These are phyloP conservation scores for Microbotryum lychnidis-dioicae DNA, from an alignment of 1,284 basidiomycete species.

Conservation along the genomic window DNA sequence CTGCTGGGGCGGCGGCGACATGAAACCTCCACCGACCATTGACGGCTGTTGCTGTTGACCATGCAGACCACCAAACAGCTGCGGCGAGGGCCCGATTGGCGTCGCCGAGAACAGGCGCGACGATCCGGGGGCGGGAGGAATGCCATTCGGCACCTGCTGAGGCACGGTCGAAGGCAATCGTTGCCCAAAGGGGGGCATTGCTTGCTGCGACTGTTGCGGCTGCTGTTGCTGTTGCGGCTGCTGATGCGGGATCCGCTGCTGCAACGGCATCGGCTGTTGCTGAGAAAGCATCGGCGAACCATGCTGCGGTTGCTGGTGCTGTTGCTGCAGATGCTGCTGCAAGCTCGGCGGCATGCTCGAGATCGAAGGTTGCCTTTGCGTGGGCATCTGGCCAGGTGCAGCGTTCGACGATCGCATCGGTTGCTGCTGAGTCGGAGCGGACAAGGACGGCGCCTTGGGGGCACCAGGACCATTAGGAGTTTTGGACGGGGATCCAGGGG, in stretches of 20 bases:
- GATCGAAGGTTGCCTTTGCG: constrained; percentile 12
- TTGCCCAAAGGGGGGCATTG: constrained; percentile 19
- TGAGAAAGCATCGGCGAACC: neutral
- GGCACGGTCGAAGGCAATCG: constrained; percentile 5
- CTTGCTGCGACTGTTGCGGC: constrained; percentile 10
- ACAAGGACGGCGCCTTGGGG: constrained; percentile 21
- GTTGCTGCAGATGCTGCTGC: neutral
- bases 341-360: constrained; percentile 1
- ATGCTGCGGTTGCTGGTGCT: neutral
- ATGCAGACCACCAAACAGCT: constrained; percentile 6
- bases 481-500: constrained; percentile 15
- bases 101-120: constrained; percentile 29
- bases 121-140: neutral
- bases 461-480: constrained; percentile 29
- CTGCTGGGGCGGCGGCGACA: constrained; percentile 12
- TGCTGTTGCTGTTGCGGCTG: constrained; percentile 7
- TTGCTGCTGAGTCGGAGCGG: neutral
- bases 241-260: constrained; percentile 8
- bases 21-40: constrained; percentile 4
- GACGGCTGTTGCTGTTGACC: constrained; percentile 16
- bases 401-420: neutral
- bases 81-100: constrained; percentile 5
- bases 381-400: neutral
- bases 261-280: constrained; percentile 3
- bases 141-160: constrained; percentile 15